phyloP scores from a whole-genome alignment of 345 rosid genomes.

The Dimocarpus longan region DNA sequence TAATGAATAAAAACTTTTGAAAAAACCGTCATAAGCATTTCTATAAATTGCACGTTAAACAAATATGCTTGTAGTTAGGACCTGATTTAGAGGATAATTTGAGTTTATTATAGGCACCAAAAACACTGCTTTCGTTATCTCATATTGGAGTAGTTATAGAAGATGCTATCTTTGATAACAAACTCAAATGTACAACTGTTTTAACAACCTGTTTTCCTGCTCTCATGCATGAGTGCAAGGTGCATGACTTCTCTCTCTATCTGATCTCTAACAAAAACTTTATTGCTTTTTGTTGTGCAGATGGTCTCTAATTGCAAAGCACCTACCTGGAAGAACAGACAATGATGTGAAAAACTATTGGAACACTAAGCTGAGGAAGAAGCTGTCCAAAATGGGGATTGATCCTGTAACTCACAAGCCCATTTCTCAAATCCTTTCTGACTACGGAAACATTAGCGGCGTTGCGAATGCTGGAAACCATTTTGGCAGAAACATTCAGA shows the following conservation, averaged over 20 bases:
- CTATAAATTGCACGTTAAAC: background rate
- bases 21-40: too few species aligned
- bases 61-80: too few species aligned
- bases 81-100: too few species aligned
- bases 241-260: constrained; percentile 17
- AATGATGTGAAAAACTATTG: constrained; percentile 94
- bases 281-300: constrained; percentile 35
- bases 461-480: constrained; percentile 24
- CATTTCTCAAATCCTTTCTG: constrained; percentile 65
- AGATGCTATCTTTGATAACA: constrained; percentile 16
- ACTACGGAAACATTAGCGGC: constrained; percentile 63
- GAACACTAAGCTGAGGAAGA: constrained; percentile 90
- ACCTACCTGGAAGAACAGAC: constrained; percentile 95
- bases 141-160: background rate
- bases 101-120: background rate
- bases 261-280: background rate
- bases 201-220: background rate
- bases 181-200: background rate
- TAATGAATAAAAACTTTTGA: too few species aligned
- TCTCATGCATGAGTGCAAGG: constrained; percentile 13
- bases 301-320: constrained; percentile 83
- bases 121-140: background rate
- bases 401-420: constrained; percentile 91
- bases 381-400: constrained; percentile 74
- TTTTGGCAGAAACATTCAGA: constrained; percentile 27